These are phyloP conservation scores for Arthrinium puccinioides DNA, from an alignment of 2,329 filamentous ascomycete genomes.

Conservation along the genomic window DNA sequence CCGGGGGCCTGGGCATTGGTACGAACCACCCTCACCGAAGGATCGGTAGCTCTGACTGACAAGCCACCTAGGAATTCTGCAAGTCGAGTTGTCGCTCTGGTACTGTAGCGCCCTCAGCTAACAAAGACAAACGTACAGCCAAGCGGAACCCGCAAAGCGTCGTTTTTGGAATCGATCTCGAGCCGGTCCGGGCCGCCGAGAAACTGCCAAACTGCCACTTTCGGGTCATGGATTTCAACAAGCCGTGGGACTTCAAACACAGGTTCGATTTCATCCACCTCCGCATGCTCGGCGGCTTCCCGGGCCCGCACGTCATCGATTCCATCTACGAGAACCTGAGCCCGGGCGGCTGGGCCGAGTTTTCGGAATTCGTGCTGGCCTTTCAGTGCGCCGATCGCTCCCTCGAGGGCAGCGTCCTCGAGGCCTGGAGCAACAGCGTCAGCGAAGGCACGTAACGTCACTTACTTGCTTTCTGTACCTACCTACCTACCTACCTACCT, in stretches of 20 bases:
- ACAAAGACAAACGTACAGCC: conserved; percentile 6
- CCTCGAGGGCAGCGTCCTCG: conserved; percentile 19
- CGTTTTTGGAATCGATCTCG: conserved; percentile 22
- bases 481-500: no score
- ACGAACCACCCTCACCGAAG: background rate
- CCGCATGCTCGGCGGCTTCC: conserved; percentile 20
- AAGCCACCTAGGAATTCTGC: conserved; percentile 1
- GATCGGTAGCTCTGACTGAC: conserved; percentile 2
- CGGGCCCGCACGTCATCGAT: conserved; percentile 14
- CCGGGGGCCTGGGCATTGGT: conserved; percentile 21
- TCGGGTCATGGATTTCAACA: conserved; percentile 16
- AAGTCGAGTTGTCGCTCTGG: background rate
- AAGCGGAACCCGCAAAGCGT: conserved; percentile 14
- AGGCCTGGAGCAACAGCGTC: conserved; percentile 21
- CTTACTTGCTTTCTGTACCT: no score
- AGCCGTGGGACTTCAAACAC: conserved; percentile 14
- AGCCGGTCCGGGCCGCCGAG: conserved; percentile 15
- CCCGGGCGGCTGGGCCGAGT: conserved; percentile 26
- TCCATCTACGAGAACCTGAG: conserved; percentile 22
- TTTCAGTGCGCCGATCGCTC: conserved; percentile 23
- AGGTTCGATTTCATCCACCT: conserved; percentile 23
- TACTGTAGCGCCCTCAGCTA: background rate
- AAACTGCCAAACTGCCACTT: conserved; percentile 20
- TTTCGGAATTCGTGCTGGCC: conserved; percentile 24
- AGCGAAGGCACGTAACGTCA: no score